These are phyloP conservation scores for Zea luxurians DNA, from an alignment of 176 grass and related monocot genomes.

Conservation along the genomic window DNA sequence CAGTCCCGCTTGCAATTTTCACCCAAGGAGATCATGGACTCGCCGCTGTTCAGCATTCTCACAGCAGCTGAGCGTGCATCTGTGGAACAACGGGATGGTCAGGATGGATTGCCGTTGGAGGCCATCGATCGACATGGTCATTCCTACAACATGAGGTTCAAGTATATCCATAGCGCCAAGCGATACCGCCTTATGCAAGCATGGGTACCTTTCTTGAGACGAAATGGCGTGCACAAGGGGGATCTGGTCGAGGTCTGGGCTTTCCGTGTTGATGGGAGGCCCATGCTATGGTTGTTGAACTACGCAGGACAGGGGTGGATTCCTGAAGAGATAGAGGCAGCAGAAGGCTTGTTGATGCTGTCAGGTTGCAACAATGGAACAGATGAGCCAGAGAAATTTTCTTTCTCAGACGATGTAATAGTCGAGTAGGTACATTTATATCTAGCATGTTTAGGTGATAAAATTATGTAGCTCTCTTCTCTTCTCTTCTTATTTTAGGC, in stretches of 20 bases:
- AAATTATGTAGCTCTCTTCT: too few relatives aligned
- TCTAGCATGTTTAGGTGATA: too few relatives aligned
- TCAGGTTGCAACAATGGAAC: background rate
- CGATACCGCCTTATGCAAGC: slow-evolving; percentile 8
- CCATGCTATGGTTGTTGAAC: background rate
- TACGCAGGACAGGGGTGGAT: background rate
- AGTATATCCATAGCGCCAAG: background rate
- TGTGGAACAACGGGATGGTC: background rate
- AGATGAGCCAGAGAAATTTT: background rate
- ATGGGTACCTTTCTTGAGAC: slow-evolving; percentile 1
- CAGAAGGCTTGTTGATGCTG: slow-evolving; percentile 1
- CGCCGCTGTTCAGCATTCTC: slow-evolving; percentile 10
- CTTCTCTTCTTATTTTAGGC: too few relatives aligned
- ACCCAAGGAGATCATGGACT: background rate
- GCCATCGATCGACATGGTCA: slow-evolving; percentile 14
- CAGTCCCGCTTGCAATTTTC: background rate
- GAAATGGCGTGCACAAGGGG: background rate
- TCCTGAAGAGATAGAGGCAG: background rate
- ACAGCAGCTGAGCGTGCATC: background rate
- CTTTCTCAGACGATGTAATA: too few relatives aligned
- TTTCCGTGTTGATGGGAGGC: slow-evolving; percentile 6
- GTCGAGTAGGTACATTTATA: too few relatives aligned
- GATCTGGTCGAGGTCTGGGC: slow-evolving; percentile 22
- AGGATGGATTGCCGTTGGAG: background rate
- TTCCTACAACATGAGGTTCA: slow-evolving; percentile 16